Evolutionary conservation across 306 rosid species (phyloP).

Genomic region (Corylus americana): DNA sequence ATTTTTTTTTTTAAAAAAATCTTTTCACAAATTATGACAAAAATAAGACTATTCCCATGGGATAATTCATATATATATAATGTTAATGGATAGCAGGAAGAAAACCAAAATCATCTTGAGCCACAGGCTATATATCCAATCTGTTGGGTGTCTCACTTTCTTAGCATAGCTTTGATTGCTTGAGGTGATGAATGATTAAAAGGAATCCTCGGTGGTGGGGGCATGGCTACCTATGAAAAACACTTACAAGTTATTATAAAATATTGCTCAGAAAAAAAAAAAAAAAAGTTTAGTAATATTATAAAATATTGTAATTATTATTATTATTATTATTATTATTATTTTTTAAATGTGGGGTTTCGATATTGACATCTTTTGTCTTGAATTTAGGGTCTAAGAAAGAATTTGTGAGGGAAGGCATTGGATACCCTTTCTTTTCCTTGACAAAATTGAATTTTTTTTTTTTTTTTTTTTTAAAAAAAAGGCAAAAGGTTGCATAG

Average conservation of each 20-base stretch:
- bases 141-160: conserved; percentile 1
- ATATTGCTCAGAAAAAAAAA: background rate
- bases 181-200: conserved; percentile 25
- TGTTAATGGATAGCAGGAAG: too few species aligned
- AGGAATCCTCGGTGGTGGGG: conserved; percentile 37
- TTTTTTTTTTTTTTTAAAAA: background rate
- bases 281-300: background rate
- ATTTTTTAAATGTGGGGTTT: conserved; percentile 11
- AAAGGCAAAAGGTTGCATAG: conserved; percentile 13
- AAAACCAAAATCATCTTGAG: background rate
- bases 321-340: too few species aligned
- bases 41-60: too few species aligned
- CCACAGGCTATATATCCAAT: conserved; percentile 8
- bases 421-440: conserved; percentile 30
- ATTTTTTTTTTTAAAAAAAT: too few species aligned
- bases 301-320: too few species aligned
- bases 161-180: conserved; percentile 28
- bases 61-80: too few species aligned
- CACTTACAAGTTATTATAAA: background rate
- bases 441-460: conserved; percentile 1
- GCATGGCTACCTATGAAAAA: conserved; percentile 15
- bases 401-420: conserved; percentile 12
- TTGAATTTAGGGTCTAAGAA: conserved; percentile 30
- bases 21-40: too few species aligned
- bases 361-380: conserved; percentile 31